Percentiles rank a stretch among this genome's conserved stretches.
phyloP scores from a whole-genome alignment of 306 rosid genomes.

The Quercus wislizeni region DNA sequence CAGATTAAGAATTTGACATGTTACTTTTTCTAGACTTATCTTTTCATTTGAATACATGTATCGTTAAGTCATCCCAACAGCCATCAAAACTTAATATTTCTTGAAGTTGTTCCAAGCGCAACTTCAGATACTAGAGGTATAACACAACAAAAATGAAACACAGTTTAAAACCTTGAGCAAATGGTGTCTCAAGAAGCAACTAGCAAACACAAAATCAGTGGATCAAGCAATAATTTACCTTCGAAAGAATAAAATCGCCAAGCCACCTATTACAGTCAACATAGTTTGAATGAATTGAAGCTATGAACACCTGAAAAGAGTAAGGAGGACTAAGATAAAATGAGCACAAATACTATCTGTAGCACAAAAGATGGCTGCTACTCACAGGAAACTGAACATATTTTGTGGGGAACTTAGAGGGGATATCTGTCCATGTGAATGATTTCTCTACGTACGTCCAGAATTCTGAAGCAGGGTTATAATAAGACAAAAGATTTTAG shows the following conservation, averaged over 20 bases:
- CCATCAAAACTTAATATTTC: background rate
- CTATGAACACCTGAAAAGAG: conserved; percentile 71
- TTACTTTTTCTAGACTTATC: background rate
- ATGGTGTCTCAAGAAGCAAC: background rate
- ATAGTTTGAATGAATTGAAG: conserved; percentile 81
- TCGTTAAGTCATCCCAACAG: background rate
- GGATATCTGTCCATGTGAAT: conserved; percentile 92
- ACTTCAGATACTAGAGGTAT: background rate
- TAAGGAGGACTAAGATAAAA: background rate
- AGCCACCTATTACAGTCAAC: conserved; percentile 99
- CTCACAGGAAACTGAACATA: conserved; percentile 95
- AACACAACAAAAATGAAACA: background rate
- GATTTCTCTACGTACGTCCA: conserved; percentile 93
- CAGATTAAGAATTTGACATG: background rate
- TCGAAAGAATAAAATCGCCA: conserved; percentile 91
- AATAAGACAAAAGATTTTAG: conserved; percentile 2
- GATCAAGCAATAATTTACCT: conserved; percentile 53
- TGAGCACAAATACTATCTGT: conserved; percentile 17
- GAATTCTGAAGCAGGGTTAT: conserved; percentile 63
- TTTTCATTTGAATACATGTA: background rate
- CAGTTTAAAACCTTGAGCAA: background rate
- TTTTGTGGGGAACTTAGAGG: conserved; percentile 97
- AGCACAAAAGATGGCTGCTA: conserved; percentile 13
- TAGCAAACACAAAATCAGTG: conserved; percentile 5
- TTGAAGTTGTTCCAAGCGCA: background rate